Conservation (phyloP, 2,329 filamentous ascomycete genomes). For the Colletotrichum orbiculare region DNA sequence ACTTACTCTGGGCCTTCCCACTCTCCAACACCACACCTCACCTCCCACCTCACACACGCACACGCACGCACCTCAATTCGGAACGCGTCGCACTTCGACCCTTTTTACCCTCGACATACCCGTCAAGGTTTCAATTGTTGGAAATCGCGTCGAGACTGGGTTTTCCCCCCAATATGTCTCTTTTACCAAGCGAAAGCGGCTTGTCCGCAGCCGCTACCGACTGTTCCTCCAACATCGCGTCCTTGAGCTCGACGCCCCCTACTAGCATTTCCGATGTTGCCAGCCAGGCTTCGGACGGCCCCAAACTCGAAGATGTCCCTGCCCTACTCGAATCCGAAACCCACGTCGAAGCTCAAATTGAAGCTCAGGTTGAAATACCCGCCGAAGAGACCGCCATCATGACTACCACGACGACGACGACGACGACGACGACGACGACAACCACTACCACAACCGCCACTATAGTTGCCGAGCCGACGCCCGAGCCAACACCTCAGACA, state of each 20-base stretch:
- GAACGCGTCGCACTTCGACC: slow-evolving; percentile 36
- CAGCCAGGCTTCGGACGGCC: slow-evolving; percentile 63
- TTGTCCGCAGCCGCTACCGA: slow-evolving; percentile 48
- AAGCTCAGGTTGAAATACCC: slow-evolving; percentile 31
- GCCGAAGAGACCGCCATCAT: slow-evolving; percentile 4
- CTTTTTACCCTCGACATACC: slow-evolving; percentile 5
- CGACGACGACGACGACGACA: background rate
- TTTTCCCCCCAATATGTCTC: slow-evolving; percentile 43
- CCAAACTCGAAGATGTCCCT: slow-evolving; percentile 48
- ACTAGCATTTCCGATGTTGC: slow-evolving; percentile 73
- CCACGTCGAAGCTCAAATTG: slow-evolving; percentile 24
- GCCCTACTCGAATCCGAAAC: slow-evolving; percentile 36
- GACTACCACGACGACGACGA: slow-evolving; percentile 38
- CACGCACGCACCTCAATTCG: slow-evolving; percentile 26
- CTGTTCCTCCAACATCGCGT: slow-evolving; percentile 63
- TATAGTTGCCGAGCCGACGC: slow-evolving; percentile 29
- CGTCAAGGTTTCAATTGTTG: background rate
- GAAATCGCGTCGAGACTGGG: slow-evolving; percentile 36
- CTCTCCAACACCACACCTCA: slow-evolving; percentile 23
- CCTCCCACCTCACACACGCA: slow-evolving; percentile 19
- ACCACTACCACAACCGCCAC: slow-evolving; percentile 33
- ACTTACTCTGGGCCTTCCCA: slow-evolving; percentile 17
- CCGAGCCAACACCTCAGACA: slow-evolving; percentile 25
- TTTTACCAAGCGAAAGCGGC: slow-evolving; percentile 44
- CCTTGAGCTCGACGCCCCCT: slow-evolving; percentile 71